Evolutionary conservation across 805 yeast genomes (phyloP), one percentile per base, ranked within the genome.

Genomic region (Candida xiaguanensis): DNA sequence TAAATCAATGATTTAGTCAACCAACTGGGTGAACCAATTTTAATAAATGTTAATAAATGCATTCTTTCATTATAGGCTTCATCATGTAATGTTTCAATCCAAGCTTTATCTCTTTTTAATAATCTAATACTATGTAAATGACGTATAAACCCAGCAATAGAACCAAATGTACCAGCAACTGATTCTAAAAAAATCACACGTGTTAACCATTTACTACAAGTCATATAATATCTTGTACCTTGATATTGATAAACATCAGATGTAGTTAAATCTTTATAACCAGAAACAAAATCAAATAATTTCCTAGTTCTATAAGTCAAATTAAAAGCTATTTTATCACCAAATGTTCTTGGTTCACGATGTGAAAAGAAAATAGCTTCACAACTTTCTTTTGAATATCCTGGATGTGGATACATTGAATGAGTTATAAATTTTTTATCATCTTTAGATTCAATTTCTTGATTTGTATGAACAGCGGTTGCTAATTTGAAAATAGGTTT

Each of bases 121-220:
- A 80, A 56, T 47, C 90, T 37, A 82, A 56, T 2, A 13, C 85
- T 73, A 47, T 78, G 80, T 49, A 82, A 66, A 53, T 83, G 89
- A 42, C 89, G 72, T 30, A 82, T 56, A 59, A 81, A 82, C 1
- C 84, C 84, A 3, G 85, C 89, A 34, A 80, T 84, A 69, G 80
- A 75, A 7, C 90, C 89, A 1, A 89, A 89, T n/a, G 82, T 85
- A 6, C 87, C 88, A 3, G 90, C 89, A 40, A 83, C 70, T 44
- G 80, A 72, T 56, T 82, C 89, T 48, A 82, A 67, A 48, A 82
- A 80, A 26, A 83, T 75, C 39, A 74, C 59, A 37, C 84, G 56
- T 8, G 77, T 74, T 42, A 82, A 51, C 90, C 90, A 83, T 52
- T 78, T 77, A 38, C 63, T 67, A 17, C 73, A 74, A 5, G 82